Conservation (phyloP, 768 basidiomycete species). For the Rubroboletus satanas region DNA sequence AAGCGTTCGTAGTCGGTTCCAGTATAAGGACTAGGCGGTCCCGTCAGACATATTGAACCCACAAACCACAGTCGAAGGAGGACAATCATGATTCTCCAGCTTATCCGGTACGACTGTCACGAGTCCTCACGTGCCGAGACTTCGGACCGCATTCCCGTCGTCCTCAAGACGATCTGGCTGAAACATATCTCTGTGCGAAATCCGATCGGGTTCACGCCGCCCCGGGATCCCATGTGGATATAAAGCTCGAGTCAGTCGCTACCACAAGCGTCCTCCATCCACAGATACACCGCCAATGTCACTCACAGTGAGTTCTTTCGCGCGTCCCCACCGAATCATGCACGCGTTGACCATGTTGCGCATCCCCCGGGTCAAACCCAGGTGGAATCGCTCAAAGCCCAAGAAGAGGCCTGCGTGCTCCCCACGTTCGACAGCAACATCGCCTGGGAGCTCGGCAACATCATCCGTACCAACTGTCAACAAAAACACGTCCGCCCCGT, state of each 20-base stretch:
- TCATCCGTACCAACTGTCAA: conserved; percentile 22
- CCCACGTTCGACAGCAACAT: conserved; percentile 29
- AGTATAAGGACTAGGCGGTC: too few relatives aligned
- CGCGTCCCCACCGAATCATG: neutral
- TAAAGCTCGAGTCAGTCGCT: neutral
- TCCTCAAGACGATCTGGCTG: neutral
- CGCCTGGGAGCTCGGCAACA: conserved; percentile 32
- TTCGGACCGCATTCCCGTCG: neutral
- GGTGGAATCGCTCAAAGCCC: conserved; percentile 19
- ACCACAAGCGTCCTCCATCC: neutral
- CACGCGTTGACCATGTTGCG: neutral
- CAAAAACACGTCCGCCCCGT: conserved; percentile 18
- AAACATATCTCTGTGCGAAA: neutral
- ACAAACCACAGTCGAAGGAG: too few relatives aligned
- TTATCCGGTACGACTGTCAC: too few relatives aligned
- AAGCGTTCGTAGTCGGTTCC: too few relatives aligned
- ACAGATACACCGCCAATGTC: neutral
- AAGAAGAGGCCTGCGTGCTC: conserved; percentile 28
- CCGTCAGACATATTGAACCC: too few relatives aligned
- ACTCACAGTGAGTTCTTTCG: conserved; percentile 6
- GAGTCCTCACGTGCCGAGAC: neutral
- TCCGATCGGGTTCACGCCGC: neutral
- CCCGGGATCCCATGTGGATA: neutral
- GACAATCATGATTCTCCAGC: too few relatives aligned
- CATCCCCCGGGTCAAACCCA: neutral